Base-by-base conservation (phyloP, 1,284 basidiomycete species). In the Entoloma clypeatum region DNA sequence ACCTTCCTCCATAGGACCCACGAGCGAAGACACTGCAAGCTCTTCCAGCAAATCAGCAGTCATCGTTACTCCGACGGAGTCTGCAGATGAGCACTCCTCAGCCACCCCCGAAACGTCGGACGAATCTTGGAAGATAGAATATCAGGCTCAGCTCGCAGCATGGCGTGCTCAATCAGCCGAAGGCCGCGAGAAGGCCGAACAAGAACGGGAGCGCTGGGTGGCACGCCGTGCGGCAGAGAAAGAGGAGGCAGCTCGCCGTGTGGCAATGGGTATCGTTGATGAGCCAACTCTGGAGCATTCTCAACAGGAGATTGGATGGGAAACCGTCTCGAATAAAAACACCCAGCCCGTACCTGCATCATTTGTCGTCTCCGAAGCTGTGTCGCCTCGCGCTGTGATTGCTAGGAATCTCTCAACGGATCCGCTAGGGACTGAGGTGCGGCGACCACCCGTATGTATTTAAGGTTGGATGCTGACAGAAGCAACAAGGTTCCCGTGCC, bases 131-230 rank as follows among this genome's bases (percentile, higher is more conserved):
- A 69, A 68, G 49, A 52, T 69, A 5, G 74, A 81, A 49, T 85
- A 87, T 59, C 83, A 92, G 38, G 62, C 74, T 1, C 82, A 88
- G 41, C 66, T 88, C 7, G 68, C 72, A 26, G 63, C 70, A 50
- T 93, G 90, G 90, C 79, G 80, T 27, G 76, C 77, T 18, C 77
- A 85, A 55, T 84, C 81, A 19, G 79, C 85, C 23, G 75, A 79
- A 46, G 82, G 82, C 30, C 80, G 89, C 37, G 69, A 75, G 52
- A 88, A 84, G 58, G 85, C 87, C 6, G 81, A 86, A 62, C 73
- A 70, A 44, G 79, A 82, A 55, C 78, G 87, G n/a, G 72, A 74
- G 31, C 67, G 73, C 44, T 86, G 87, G 78, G 87, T 88, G 57
- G 69, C 66, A 22, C 65, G 79, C 34, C 60, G 64, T 53, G 65